Base-by-base conservation (phyloP, 1,284 basidiomycete genomes). In the Sutorius eximius region DNA sequence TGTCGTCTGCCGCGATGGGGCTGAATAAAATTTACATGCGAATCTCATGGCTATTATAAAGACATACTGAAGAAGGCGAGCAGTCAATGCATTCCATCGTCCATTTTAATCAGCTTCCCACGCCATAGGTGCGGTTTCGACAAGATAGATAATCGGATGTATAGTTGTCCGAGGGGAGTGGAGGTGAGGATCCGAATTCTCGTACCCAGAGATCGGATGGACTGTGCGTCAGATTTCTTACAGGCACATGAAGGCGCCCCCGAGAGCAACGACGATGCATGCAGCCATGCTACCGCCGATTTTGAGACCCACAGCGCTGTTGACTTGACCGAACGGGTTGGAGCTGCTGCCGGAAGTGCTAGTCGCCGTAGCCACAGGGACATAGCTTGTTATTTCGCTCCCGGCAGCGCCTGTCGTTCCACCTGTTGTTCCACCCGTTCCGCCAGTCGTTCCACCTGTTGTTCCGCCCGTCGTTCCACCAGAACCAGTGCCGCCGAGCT, bases 401-500 rank as follows among this genome's bases (percentile, higher is more conserved):
- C 40, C n/a, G 0, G 32, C 33, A 0, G 45, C 36, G 13, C 38
- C 30, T 40, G 55, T 20, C 0, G 49, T 44, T 18, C n/a, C 36
- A 16, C n/a, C 15, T 3, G 36, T 18, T 3, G 45, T 24, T 1
- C 59, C 24, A 2, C 47, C 42, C 4, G 53, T 30, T 24, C 22
- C 22, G 1, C 20, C 8, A 5, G 49, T 27, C 0, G 32, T 29
- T 0, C 48, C 38, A 0, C 22, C 5, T 5, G 22, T 24, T 24
- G 22, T 24, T 24, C 22, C 22, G 22, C 50, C 45, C 0, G 22
- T 24, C 22, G 22, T 3, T 24, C 22, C 24, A 27, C 24, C 29
- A 6, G 63, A 45, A 11, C 56, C 52, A 18, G 24, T 27, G 24
- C 61, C 16, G 27, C 20, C 24, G 42, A 69, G 57, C 66, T 69